Evolutionary conservation across 139 green algal species (phyloP), one percentile per base, ranked within the genome.

Genomic region (Spirogloea muscicola): DNA sequence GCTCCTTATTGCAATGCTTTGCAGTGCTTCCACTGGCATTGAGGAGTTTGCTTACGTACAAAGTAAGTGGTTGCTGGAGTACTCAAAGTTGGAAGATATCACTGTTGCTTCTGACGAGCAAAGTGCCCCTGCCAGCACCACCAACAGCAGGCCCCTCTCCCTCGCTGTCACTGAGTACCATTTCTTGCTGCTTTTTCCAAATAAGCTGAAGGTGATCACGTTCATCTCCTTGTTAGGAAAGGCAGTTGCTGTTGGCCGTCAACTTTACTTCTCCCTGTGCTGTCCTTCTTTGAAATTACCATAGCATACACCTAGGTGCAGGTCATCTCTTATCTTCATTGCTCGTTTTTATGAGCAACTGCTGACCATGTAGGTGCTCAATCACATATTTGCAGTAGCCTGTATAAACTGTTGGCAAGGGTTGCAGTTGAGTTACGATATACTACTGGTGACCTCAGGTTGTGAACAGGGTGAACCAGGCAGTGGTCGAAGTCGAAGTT

Each of bases 121-220:
- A 18, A 34, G 29, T 5, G 31, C 34, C 40, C n/a, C n/a, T n/a
- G n/a, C n/a, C n/a, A n/a, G n/a, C n/a, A n/a, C n/a, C n/a, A n/a
- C n/a, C n/a, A n/a, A n/a, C n/a, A n/a, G n/a, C n/a, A 27, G 41
- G 10, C 85, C 85, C 16, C 49, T 90, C 4, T 87, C 87, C 13
- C 37, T 91, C 68, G 85, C 82, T 0, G 51, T 91, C 49, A 94
- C 85, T 2, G 84, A 91, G 64, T 89, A 87, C 80, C 90, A 95
- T 68, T 80, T 91, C 34, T 63, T 94, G 52, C 76, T 96, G 74
- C 79, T 96, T 3, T 86, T 3, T n/a, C 36, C 33, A 42, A 25
- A 27, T 61, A 82, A 39, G 41, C 48, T 60, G 60, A 82, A 44
- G 64, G 67, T 52, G 65, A 36, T 77, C 21, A 25, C 37, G 49